A percentile compares a stretch with the other conserved stretches of the same genome.
These are phyloP conservation scores for Colletotrichum camelliae DNA, from an alignment of 2,329 filamentous ascomycete genomes.

Conservation along the genomic window DNA sequence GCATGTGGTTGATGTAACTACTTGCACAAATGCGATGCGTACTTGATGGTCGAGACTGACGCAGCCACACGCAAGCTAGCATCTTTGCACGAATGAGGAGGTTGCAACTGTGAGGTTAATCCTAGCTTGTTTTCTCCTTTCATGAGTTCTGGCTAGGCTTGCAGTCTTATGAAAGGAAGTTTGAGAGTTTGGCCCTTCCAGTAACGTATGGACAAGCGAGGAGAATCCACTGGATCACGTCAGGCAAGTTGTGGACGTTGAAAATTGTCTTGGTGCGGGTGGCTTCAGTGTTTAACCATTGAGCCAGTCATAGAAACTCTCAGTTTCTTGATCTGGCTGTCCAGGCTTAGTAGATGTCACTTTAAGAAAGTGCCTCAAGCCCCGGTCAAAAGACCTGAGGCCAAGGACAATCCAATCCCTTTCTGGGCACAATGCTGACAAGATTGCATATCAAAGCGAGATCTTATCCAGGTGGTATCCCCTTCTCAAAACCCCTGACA, in stretches of 20 bases:
- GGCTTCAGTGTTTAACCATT: not conserved
- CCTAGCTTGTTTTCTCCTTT: no score
- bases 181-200: no score
- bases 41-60: no score
- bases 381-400: not conserved
- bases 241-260: not conserved
- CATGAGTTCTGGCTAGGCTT: no score
- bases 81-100: no score
- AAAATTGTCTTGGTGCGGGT: not conserved
- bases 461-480: no score
- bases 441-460: not conserved
- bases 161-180: no score
- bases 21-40: no score
- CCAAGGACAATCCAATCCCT: not conserved
- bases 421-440: not conserved
- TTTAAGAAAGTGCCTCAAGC: not conserved
- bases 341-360: not conserved
- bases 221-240: not conserved
- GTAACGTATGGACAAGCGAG: no score
- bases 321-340: not conserved
- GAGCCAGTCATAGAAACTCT: not conserved
- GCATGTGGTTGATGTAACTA: no score
- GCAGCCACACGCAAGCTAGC: no score
- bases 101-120: no score
- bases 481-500: not conserved